phyloP scores from a whole-genome alignment of 225 moss, liverwort and hornwort species.

The Lunularia cruciata region DNA sequence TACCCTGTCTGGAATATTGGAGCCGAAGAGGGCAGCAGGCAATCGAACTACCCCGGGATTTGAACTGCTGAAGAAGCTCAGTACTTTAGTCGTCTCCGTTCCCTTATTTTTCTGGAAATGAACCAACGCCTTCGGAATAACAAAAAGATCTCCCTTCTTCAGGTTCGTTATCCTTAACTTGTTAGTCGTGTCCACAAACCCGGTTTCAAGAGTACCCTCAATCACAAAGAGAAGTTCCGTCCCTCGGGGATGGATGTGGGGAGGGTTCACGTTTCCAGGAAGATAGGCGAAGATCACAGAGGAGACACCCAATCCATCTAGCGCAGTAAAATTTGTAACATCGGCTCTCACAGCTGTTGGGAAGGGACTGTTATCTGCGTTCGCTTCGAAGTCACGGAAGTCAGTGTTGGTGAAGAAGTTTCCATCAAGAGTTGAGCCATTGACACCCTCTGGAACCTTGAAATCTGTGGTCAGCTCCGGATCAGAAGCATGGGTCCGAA shows the following conservation, averaged over 20 bases:
- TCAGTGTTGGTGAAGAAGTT: constrained; percentile 4
- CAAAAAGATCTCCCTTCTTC: background rate
- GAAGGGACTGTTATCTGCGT: background rate
- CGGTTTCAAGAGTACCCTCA: background rate
- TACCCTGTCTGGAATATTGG: background rate
- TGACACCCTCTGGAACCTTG: background rate
- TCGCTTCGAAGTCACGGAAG: constrained; percentile 3
- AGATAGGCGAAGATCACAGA: background rate
- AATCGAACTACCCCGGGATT: background rate
- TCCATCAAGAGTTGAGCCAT: background rate
- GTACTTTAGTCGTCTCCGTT: background rate
- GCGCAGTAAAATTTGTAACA: background rate
- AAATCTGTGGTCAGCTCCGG: background rate
- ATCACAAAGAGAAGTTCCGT: background rate
- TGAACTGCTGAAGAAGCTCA: constrained; percentile 12
- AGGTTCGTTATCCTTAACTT: background rate
- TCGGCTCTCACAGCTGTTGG: background rate
- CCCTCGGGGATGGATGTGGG: constrained; percentile 6
- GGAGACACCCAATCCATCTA: constrained; percentile 6
- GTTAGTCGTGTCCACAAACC: constrained; percentile 1
- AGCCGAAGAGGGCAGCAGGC: background rate
- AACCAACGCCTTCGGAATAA: constrained; percentile 7
- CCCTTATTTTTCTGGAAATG: constrained; percentile 6
- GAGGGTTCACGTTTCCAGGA: background rate
- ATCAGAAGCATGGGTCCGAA: background rate